Base-by-base conservation (phyloP, 768 basidiomycete genomes). In the Boletales sp. region DNA sequence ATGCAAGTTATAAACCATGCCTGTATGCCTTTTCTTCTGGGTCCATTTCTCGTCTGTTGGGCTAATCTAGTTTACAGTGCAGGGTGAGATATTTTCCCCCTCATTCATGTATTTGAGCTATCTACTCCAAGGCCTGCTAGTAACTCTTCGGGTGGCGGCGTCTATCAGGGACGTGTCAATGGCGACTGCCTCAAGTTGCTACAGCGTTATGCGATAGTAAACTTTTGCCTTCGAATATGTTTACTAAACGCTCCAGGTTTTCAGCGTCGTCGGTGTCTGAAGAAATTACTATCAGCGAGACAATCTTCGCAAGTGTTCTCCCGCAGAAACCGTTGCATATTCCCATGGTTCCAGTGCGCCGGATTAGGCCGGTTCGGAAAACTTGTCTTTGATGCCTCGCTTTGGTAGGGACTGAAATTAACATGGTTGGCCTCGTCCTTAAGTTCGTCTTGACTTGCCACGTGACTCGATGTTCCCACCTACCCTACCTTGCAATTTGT, bases 111-210 rank as follows among this genome's bases (percentile, higher is more conserved):
- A 86, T 0, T 60, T 81, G 12, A 86, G 87, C 0, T 75, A 72
- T 56, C 65, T 88, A 36, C 85, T 86, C 74, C 79, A 81, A 73
- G 65, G 67, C 3, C 86, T 86, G 0, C 67, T 88, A 31, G 84
- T 88, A 52, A 84, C 75, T 10, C 67, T 91, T n/a, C 89, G 91
- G 67, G 86, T 87, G 4, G 83, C 88, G 2, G 91, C 91, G 88
- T 89, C 89, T 2, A 62, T 87, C 28, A 83, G 81, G 57, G 87
- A 90, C 56, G n/a, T n/a, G n/a, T n/a, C n/a, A n/a, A 90, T 91
- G 87, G 87, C 88, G 2, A 88, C 88, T 4, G 83, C 80, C 46
- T 87, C 89, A 0, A 71, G 77, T 0, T 80, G 85, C 0, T 85
- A 84, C 56, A 79, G 78, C n/a, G 83, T 93, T 59, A 70, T 90